Evolutionary conservation across 768 basidiomycete species (phyloP).

Genomic region (Phylloporus rhodoxanthus): DNA sequence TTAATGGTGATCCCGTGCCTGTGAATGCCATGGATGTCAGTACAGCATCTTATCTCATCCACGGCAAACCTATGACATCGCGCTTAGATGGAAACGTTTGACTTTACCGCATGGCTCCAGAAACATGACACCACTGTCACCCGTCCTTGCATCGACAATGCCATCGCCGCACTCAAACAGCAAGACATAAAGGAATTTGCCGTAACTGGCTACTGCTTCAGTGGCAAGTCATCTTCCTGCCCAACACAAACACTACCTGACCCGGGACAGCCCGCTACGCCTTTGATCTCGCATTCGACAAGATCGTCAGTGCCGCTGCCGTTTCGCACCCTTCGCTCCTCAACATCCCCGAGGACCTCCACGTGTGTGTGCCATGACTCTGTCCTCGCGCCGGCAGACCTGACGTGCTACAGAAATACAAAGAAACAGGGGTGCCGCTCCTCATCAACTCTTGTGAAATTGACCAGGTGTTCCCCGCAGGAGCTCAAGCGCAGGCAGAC

Average conservation of each 20-base stretch:
- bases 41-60: too few relatives aligned
- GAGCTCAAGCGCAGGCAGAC: slow-evolving; percentile 40
- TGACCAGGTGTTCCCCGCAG: slow-evolving; percentile 45
- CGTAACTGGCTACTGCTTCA: too few relatives aligned
- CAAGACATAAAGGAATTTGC: too few relatives aligned
- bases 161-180: too few relatives aligned
- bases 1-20: too few relatives aligned
- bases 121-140: too few relatives aligned
- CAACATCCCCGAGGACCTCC: slow-evolving; percentile 50
- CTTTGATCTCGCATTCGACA: slow-evolving; percentile 59
- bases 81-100: too few relatives aligned
- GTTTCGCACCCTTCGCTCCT: slow-evolving; percentile 62
- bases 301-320: slow-evolving; percentile 42
- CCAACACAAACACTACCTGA: too few relatives aligned
- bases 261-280: slow-evolving; percentile 42
- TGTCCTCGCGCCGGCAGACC: slow-evolving; percentile 34
- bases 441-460: slow-evolving; percentile 58
- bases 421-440: slow-evolving; percentile 15
- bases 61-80: too few relatives aligned
- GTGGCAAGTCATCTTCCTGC: neutral
- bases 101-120: too few relatives aligned
- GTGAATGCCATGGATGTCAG: too few relatives aligned
- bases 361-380: slow-evolving; percentile 18
- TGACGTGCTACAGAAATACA: slow-evolving; percentile 35
- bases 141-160: too few relatives aligned